These are phyloP conservation scores for Secale cereale DNA, from an alignment of 176 grass and related monocot genomes.

Conservation along the genomic window DNA sequence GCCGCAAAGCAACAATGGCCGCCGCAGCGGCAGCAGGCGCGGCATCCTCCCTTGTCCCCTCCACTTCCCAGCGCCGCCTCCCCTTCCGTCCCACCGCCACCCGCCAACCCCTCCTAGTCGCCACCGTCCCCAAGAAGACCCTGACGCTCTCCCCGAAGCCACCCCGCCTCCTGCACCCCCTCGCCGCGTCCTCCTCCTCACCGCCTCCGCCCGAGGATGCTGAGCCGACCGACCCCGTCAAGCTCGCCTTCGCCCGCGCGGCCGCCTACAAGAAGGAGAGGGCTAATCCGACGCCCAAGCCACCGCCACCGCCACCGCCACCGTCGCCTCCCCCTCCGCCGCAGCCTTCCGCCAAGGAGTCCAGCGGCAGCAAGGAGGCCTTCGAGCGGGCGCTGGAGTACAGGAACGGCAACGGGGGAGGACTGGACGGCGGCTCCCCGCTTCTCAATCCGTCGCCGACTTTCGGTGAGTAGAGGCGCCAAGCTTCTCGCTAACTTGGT, in stretches of 20 bases:
- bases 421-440: constrained; percentile 12
- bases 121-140: background rate
- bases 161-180: background rate
- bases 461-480: constrained; percentile 32
- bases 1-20: constrained; percentile 22
- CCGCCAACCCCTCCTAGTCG: constrained; percentile 12
- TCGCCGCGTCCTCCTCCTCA: constrained; percentile 7
- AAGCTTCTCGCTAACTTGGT: background rate
- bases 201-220: constrained; percentile 28
- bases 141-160: background rate
- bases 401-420: constrained; percentile 28
- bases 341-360: background rate
- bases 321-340: background rate
- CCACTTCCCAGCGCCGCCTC: constrained; percentile 29
- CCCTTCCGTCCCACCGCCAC: constrained; percentile 11
- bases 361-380: constrained; percentile 21
- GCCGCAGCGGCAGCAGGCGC: constrained; percentile 17
- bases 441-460: constrained; percentile 11
- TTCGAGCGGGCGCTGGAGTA: constrained; percentile 43
- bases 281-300: constrained; percentile 16
- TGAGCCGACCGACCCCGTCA: constrained; percentile 35
- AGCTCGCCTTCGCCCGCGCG: constrained; percentile 46
- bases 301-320: background rate
- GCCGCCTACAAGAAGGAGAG: constrained; percentile 48
- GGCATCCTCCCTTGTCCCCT: constrained; percentile 27